Conservation (phyloP, 441 rosid species). For the Gossypium laxum region DNA sequence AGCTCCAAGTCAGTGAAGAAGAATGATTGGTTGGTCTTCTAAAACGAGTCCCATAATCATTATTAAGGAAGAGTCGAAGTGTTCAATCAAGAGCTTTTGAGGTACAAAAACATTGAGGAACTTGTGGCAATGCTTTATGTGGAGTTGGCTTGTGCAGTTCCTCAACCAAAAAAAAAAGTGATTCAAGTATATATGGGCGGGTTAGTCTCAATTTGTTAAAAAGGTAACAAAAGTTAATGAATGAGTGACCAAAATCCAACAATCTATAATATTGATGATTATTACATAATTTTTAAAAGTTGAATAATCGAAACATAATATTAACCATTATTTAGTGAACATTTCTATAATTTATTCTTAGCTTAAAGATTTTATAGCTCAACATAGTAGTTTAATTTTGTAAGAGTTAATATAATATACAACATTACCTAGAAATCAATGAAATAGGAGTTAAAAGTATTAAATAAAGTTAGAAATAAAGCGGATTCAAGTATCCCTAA, state of each 20-base stretch:
- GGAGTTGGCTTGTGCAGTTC: slow-evolving; percentile 60
- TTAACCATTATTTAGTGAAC: not conserved
- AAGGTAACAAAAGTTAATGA: too few relatives aligned
- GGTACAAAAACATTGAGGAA: slow-evolving; percentile 85
- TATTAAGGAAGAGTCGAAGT: slow-evolving; percentile 88
- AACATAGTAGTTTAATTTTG: too few relatives aligned
- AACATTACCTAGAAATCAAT: too few relatives aligned
- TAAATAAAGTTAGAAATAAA: too few relatives aligned
- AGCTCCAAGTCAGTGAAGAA: slow-evolving; percentile 41
- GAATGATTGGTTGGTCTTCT: slow-evolving; percentile 64
- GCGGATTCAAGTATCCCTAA: too few relatives aligned
- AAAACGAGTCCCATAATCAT: slow-evolving; percentile 70
- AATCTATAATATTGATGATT: not conserved
- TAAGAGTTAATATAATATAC: too few relatives aligned
- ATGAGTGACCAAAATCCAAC: not conserved
- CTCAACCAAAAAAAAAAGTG: slow-evolving; percentile 69
- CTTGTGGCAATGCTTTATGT: slow-evolving; percentile 85
- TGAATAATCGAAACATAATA: too few relatives aligned
- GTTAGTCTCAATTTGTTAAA: slow-evolving; percentile 44
- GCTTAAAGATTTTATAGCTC: not conserved
- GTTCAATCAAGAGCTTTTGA: slow-evolving; percentile 75
- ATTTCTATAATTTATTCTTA: not conserved
- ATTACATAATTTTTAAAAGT: too few relatives aligned
- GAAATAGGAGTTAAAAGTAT: too few relatives aligned
- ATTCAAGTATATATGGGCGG: slow-evolving; percentile 70